Conservation (phyloP, 345 rosid species). For the Euphorbia peplus region DNA sequence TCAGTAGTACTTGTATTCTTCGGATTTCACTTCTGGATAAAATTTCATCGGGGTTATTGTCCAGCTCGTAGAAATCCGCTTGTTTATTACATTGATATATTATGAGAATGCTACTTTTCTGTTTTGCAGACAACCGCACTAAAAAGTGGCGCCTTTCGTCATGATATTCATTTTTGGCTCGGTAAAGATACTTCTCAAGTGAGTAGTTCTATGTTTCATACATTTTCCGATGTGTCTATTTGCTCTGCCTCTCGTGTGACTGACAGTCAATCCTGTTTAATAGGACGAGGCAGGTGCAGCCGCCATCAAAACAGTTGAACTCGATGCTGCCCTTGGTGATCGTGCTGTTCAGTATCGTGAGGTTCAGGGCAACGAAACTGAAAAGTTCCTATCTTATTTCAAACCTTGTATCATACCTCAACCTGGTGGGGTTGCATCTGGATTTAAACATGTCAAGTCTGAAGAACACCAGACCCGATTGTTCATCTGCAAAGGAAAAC, state of each 20-base stretch:
- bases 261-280: conserved; percentile 21
- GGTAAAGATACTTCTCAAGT: conserved; percentile 92
- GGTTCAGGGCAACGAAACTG: conserved; percentile 91
- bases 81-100: background rate
- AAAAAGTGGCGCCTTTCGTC: conserved; percentile 68
- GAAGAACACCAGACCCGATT: conserved; percentile 77
- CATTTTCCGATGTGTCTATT: background rate
- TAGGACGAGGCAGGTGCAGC: conserved; percentile 98
- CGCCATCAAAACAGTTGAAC: conserved; percentile 84
- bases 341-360: conserved; percentile 99
- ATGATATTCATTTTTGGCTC: conserved; percentile 90
- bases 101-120: background rate
- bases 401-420: conserved; percentile 97
- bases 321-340: conserved; percentile 98
- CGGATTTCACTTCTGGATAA: background rate
- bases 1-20: background rate
- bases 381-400: conserved; percentile 87
- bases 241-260: conserved; percentile 14
- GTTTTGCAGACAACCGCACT: conserved; percentile 64
- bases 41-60: background rate
- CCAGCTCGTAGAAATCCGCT: background rate
- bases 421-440: conserved; percentile 88
- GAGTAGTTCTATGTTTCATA: conserved; percentile 10
- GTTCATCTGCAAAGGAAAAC: conserved; percentile 91
- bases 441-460: conserved; percentile 73